These are phyloP conservation scores for Isatis lusitanica DNA, from an alignment of 441 rosid species.

Conservation along the genomic window DNA sequence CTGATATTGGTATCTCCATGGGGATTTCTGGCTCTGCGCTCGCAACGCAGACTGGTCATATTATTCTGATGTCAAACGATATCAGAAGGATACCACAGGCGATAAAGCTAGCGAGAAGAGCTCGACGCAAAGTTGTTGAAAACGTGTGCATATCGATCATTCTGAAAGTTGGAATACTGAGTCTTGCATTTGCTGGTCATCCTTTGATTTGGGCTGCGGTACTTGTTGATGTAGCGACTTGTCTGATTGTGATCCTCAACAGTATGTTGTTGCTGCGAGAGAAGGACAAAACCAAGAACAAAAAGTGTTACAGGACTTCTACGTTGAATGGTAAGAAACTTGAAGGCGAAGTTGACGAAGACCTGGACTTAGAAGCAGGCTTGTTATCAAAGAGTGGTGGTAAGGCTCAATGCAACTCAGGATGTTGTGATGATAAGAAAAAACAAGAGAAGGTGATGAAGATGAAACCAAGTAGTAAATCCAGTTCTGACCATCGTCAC, in stretches of 20 bases:
- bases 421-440: slow-evolving; percentile 36
- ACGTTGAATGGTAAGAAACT: slow-evolving; percentile 23
- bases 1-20: slow-evolving; percentile 93
- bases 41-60: slow-evolving; percentile 76
- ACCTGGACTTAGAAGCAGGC: slow-evolving; percentile 35
- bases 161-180: slow-evolving; percentile 64
- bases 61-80: slow-evolving; percentile 88
- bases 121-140: slow-evolving; percentile 56
- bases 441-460: slow-evolving; percentile 21
- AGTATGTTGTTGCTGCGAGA: slow-evolving; percentile 73
- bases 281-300: slow-evolving; percentile 39
- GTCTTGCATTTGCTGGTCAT: slow-evolving; percentile 72
- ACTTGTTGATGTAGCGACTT: slow-evolving; percentile 80
- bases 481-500: slow-evolving; percentile 16
- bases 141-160: slow-evolving; percentile 59
- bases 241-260: slow-evolving; percentile 75
- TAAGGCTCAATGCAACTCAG: slow-evolving; percentile 36
- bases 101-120: slow-evolving; percentile 57
- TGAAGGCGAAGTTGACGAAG: slow-evolving; percentile 16
- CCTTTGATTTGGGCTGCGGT: slow-evolving; percentile 95
- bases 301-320: slow-evolving; percentile 36
- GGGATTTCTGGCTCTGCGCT: slow-evolving; percentile 92
- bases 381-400: slow-evolving; percentile 11
- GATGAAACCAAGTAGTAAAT: slow-evolving; percentile 9
- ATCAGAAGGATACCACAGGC: slow-evolving; percentile 72